Conservation (phyloP, 164 flowering plant genomes). For the Berberis vulgaris region DNA sequence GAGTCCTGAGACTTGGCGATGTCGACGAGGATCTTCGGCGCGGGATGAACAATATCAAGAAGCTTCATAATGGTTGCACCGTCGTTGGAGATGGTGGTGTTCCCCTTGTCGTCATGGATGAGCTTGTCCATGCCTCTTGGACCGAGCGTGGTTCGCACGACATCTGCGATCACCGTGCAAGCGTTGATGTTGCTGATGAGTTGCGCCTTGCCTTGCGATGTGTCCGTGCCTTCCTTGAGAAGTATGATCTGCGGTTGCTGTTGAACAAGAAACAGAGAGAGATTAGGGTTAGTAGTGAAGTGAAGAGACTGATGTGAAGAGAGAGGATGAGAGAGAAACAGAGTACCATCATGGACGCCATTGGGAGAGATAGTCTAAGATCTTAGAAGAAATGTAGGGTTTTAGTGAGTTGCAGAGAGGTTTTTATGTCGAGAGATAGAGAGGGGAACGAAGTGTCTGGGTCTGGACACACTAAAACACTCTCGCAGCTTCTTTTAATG, state of each 20-base stretch:
- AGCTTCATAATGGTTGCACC: slow-evolving; percentile 99
- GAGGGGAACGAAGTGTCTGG: no score
- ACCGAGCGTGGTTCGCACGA: slow-evolving; percentile 80
- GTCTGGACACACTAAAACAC: no score
- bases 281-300: slow-evolving; percentile 1
- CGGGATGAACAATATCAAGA: slow-evolving; percentile 95
- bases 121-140: slow-evolving; percentile 98
- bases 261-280: not conserved
- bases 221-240: slow-evolving; percentile 94
- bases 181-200: slow-evolving; percentile 95
- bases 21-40: slow-evolving; percentile 95
- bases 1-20: slow-evolving; percentile 99
- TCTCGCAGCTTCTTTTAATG: no score
- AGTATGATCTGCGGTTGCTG: slow-evolving; percentile 98
- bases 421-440: no score
- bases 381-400: not conserved
- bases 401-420: no score
- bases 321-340: not conserved
- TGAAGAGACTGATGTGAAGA: not conserved
- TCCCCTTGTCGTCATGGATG: slow-evolving; percentile 93
- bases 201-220: slow-evolving; percentile 96
- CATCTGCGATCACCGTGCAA: slow-evolving; percentile 74
- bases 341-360: slow-evolving; percentile 53
- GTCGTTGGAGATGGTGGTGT: slow-evolving; percentile 91
- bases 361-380: slow-evolving; percentile 13